Evolutionary conservation across 768 basidiomycete species (phyloP), one percentile per base, ranked within the genome.

Genomic region (Termitomyces sp.): DNA sequence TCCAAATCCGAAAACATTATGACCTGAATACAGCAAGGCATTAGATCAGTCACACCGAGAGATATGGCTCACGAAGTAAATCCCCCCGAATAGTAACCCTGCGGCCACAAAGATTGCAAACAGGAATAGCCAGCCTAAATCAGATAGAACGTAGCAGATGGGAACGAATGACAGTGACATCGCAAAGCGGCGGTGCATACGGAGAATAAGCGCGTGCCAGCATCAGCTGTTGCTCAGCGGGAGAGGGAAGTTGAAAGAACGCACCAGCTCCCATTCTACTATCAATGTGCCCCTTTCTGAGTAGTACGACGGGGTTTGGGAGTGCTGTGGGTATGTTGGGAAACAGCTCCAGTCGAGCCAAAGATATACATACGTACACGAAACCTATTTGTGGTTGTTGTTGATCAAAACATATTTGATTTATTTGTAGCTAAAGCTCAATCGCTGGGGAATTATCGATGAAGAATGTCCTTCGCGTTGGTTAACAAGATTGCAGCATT

Each of bases 1-100:
- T 98, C 96, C 68, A 98, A 78, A 77, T 98, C 97, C 48, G 94
- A 97, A 79, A 98, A 98, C 96, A 98, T 98, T 79, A 99, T 98
- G 67, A 99, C 98, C 96, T 98, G 63, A 16, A 28, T 27, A 48
- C 37, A 37, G 46, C 30, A 21, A 41, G 34, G 42, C 17, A 56
- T 44, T 49, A 55, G 57, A 52, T 56, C 37, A 51, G 28, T n/a
- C 23, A 39, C 30, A 42, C 25, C 30, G 14, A 19, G 25, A 40
- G 12, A 19, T 14, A 32, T 21, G 40, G 87, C 93, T 73, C 67
- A 98, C 96, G 75, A 97, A 99, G 80, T 97, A 99, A 69, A 99
- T 95, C 88, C 94, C 94, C 61, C 94, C 96, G 76, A 99, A 99
- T 58, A 99, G 78, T 56, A 98, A 79, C 28, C 88, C 94, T 21